Evolutionary conservation across 2,329 filamentous ascomycete genomes (phyloP).

Genomic region (Trichoderma atroviride): DNA sequence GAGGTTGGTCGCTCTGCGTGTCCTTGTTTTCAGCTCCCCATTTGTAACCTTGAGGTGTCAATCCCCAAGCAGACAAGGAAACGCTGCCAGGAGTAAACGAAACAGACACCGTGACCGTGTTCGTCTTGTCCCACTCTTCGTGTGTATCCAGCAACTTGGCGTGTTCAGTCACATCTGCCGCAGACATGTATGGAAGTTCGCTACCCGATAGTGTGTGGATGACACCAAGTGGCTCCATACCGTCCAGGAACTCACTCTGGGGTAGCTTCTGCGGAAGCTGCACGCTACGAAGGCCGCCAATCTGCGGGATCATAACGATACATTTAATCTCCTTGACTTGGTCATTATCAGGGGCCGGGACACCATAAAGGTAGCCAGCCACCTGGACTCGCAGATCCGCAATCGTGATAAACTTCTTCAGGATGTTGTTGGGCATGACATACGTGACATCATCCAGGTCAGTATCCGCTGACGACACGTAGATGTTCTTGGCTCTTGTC

Average conservation of each 20-base stretch:
- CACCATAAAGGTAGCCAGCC: constrained; percentile 91
- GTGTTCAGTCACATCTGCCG: constrained; percentile 92
- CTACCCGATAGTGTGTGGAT: constrained; percentile 96
- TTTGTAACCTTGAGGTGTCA: constrained; percentile 90
- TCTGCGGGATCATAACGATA: constrained; percentile 97
- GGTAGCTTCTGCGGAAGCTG: constrained; percentile 88
- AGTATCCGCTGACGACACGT: constrained; percentile 94
- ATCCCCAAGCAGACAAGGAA: constrained; percentile 88
- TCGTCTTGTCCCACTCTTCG: constrained; percentile 67
- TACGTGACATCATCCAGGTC: constrained; percentile 91
- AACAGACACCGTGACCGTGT: constrained; percentile 91
- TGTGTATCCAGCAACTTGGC: constrained; percentile 86
- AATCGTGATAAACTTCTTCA: constrained; percentile 98
- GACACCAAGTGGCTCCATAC: constrained; percentile 86
- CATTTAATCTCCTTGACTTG: constrained; percentile 96
- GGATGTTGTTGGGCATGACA: constrained; percentile 98
- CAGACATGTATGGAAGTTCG: constrained; percentile 94
- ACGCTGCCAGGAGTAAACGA: constrained; percentile 97
- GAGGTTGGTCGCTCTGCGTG: constrained; percentile 85
- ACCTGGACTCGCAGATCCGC: constrained; percentile 96
- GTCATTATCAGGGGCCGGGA: constrained; percentile 89
- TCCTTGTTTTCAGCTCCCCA: constrained; percentile 98
- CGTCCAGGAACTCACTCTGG: constrained; percentile 85
- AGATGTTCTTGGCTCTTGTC: constrained; percentile 95
- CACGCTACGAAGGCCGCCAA: constrained; percentile 88